These are phyloP conservation scores for Cardiospermum halicacabum DNA, from an alignment of 345 rosid species.

Conservation along the genomic window DNA sequence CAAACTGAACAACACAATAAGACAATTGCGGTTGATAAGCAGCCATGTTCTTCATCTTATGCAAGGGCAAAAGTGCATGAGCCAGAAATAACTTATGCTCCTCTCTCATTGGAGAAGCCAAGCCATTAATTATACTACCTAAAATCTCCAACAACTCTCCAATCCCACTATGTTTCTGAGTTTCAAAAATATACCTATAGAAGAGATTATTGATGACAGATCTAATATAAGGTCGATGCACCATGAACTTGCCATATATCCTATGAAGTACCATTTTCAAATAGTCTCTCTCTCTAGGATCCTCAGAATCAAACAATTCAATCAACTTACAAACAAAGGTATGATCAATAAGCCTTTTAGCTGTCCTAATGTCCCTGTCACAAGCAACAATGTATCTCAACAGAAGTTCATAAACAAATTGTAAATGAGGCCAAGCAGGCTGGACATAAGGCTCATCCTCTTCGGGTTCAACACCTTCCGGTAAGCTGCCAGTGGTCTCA, in stretches of 20 bases:
- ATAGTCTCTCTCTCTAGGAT: conserved; percentile 61
- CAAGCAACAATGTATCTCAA: conserved; percentile 37
- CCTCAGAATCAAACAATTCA: conserved; percentile 57
- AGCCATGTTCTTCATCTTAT: conserved; percentile 37
- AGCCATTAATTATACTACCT: conserved; percentile 40
- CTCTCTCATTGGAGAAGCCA: conserved; percentile 45
- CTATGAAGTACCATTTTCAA: conserved; percentile 59
- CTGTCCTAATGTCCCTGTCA: conserved; percentile 36
- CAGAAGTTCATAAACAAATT: conserved; percentile 40
- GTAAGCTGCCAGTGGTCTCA: conserved; percentile 35
- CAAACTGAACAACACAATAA: conserved; percentile 40
- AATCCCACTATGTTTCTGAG: conserved; percentile 40
- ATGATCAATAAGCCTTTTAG: conserved; percentile 49
- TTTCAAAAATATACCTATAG: conserved; percentile 37
- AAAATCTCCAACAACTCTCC: conserved; percentile 46
- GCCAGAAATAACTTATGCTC: conserved; percentile 45
- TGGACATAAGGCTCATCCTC: conserved; percentile 44
- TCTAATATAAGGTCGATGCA: conserved; percentile 55
- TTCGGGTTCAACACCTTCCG: conserved; percentile 33
- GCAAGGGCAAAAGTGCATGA: conserved; percentile 39
- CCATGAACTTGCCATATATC: conserved; percentile 57
- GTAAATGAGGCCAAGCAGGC: conserved; percentile 49
- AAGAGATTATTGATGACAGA: conserved; percentile 42
- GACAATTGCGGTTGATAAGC: conserved; percentile 39
- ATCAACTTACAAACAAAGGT: conserved; percentile 44